Base-by-base conservation (phyloP, 805 yeast species). In the Hanseniaspora taiwanica region DNA sequence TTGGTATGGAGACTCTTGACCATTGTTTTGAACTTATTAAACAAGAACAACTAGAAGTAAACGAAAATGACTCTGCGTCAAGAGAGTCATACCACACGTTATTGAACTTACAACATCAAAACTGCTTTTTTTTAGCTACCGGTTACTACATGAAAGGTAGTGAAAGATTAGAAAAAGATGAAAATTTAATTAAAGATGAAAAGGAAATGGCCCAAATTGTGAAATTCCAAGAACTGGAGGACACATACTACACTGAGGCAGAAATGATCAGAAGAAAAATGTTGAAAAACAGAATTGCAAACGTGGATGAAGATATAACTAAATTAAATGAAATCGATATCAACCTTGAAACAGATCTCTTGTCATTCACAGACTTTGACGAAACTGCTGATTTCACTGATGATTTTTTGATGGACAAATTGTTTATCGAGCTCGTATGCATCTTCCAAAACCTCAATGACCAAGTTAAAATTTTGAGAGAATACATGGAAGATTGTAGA, bases 101-200 rank as follows among this genome's bases (percentile, higher is more conserved):
- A 14, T 14, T 25, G 5, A 25, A 25, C n/a, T 51, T 75, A 9
- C 59, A 83, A 13, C 96, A 91, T 54, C 77, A 87, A 39, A 69
- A 79, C 35, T 80, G 74, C 52, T 89, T 87, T 52, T 73, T 85
- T 45, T 63, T 81, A 20, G 96, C 84, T 0, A 56, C 60, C 1
- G 55, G 52, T 9, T 53, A 53, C 36, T 58, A 56, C 33, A 50
- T 50, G 34, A 20, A 49, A 17, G 62, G 60, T 21, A 53, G 58
- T 3, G 46, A 51, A 16, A 48, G 44, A 40, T 35, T 57, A 9
- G 60, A 53, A 33, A 36, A 43, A 3, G 58, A 54, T 21, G 35
- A 49, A 6, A 53, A 12, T 18, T 10, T 32, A 7, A 4, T 27
- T 13, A 37, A 44, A 36, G 36, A 51, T 6, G 44, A 46, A 19